A percentile compares a stretch with the other conserved stretches of the same genome.
Conservation (phyloP, 805 yeast species). For the Saccharomycopsis guyanensis region DNA sequence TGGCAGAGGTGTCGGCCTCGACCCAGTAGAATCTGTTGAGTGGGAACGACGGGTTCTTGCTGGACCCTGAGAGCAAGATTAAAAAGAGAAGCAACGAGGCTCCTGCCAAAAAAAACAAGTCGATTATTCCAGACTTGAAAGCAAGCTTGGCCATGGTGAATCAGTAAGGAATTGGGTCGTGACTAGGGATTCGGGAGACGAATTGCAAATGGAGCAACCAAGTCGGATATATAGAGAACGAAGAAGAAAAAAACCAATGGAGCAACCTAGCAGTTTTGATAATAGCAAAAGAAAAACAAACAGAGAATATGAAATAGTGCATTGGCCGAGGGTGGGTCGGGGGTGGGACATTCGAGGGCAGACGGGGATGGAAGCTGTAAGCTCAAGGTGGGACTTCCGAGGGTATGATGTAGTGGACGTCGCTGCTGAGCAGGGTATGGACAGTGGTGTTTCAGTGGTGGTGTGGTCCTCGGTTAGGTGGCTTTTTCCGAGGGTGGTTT, state of each 20-base stretch:
- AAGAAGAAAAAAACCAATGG: background rate
- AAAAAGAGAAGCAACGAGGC: constrained; percentile 43
- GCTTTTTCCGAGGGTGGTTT: too few species aligned
- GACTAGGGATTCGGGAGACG: background rate
- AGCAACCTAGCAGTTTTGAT: background rate
- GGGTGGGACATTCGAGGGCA: background rate
- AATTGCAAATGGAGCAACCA: background rate
- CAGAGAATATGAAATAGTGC: background rate
- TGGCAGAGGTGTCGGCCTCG: constrained; percentile 58
- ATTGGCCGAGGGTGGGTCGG: too few species aligned
- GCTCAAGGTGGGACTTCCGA: background rate
- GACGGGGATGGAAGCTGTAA: background rate
- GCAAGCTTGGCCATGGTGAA: constrained; percentile 5
- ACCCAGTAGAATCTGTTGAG: constrained; percentile 70
- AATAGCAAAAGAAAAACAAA: background rate
- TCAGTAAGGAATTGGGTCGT: too few species aligned
- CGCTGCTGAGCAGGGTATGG: too few species aligned
- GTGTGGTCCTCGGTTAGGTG: too few species aligned
- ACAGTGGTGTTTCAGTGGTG: too few species aligned
- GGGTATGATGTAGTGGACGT: background rate
- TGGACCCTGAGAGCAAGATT: constrained; percentile 57
- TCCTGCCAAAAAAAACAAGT: constrained; percentile 17
- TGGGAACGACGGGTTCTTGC: constrained; percentile 40
- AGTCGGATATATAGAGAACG: background rate
- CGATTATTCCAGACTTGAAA: constrained; percentile 12